A percentile compares a stretch with the other conserved stretches of the same genome.
These are phyloP conservation scores for Periconia macrospinosa DNA, from an alignment of 2,329 filamentous ascomycete species.

Conservation along the genomic window DNA sequence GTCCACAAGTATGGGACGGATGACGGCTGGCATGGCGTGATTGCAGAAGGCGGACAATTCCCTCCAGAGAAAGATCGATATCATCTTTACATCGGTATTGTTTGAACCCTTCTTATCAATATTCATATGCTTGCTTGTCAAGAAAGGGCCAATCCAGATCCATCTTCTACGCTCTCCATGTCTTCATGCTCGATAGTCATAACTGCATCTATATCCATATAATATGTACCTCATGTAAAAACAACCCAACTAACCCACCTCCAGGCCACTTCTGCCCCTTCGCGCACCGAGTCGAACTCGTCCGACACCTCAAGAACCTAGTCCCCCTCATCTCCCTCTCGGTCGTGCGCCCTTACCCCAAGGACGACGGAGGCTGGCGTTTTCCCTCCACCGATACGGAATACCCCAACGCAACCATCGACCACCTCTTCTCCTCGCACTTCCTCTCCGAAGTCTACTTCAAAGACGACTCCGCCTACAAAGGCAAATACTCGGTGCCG, in stretches of 20 bases:
- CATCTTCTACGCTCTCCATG: no score
- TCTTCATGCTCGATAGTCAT: no score
- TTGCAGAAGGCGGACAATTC: slow-evolving; percentile 51
- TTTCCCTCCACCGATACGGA: slow-evolving; percentile 57
- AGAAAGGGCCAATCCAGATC: no score
- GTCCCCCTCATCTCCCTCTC: slow-evolving; percentile 58
- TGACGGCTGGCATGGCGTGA: slow-evolving; percentile 57
- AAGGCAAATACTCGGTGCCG: slow-evolving; percentile 63
- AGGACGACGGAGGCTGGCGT: slow-evolving; percentile 64
- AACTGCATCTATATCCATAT: no score
- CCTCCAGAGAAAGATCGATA: slow-evolving; percentile 56
- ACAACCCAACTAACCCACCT: background rate
- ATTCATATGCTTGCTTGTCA: no score
- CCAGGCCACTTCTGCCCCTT: slow-evolving; percentile 66
- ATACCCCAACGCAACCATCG: slow-evolving; percentile 63
- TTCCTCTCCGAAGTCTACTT: slow-evolving; percentile 67
- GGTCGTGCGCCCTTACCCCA: slow-evolving; percentile 67
- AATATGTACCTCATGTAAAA: no score
- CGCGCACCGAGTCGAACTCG: slow-evolving; percentile 62
- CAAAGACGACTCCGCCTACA: slow-evolving; percentile 61
- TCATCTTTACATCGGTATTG: slow-evolving; percentile 59
- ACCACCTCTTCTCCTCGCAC: slow-evolving; percentile 60
- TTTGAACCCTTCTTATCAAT: no score
- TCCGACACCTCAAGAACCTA: slow-evolving; percentile 61
- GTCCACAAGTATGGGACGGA: slow-evolving; percentile 44